Evolutionary conservation across 768 basidiomycete species (phyloP).

Genomic region (Phylloporus sp.): DNA sequence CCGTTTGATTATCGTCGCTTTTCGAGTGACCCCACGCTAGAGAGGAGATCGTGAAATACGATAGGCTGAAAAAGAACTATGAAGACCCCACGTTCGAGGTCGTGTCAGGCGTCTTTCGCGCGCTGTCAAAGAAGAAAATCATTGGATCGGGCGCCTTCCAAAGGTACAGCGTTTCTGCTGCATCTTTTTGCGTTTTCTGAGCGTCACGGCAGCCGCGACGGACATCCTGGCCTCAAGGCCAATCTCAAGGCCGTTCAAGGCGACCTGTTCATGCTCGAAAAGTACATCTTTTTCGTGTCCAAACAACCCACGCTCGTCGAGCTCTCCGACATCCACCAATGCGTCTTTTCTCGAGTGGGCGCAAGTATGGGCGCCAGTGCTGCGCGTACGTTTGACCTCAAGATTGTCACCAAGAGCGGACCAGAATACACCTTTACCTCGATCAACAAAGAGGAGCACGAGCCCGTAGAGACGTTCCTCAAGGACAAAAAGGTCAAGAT

Average conservation of each 20-base stretch:
- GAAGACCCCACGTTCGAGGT: constrained; percentile 95
- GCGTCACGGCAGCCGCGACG: constrained; percentile 58
- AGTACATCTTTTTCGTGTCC: constrained; percentile 96
- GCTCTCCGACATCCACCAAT: constrained; percentile 82
- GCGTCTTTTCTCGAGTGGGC: constrained; percentile 91
- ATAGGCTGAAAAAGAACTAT: constrained; percentile 86
- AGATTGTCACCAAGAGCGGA: constrained; percentile 79
- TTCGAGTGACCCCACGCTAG: constrained; percentile 32
- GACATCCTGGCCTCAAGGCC: constrained; percentile 93
- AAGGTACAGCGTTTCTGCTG: constrained; percentile 44
- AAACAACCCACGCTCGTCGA: constrained; percentile 91
- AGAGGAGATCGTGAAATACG: constrained; percentile 72
- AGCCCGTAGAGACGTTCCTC: constrained; percentile 77
- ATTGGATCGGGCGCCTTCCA: constrained; percentile 82
- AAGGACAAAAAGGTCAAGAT: constrained; percentile 87
- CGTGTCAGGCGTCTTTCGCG: constrained; percentile 89
- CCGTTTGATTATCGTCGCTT: not conserved
- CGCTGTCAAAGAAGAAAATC: constrained; percentile 86
- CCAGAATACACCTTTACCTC: constrained; percentile 88
- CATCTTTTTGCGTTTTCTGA: not conserved
- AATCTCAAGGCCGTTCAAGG: constrained; percentile 96
- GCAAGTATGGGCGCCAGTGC: constrained; percentile 76
- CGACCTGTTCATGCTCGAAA: constrained; percentile 96
- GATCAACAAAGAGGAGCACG: constrained; percentile 94
- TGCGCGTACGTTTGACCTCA: constrained; percentile 90